Evolutionary conservation across 148 eudicot genomes (phyloP).

Genomic region (Dysphania ambrosioides): DNA sequence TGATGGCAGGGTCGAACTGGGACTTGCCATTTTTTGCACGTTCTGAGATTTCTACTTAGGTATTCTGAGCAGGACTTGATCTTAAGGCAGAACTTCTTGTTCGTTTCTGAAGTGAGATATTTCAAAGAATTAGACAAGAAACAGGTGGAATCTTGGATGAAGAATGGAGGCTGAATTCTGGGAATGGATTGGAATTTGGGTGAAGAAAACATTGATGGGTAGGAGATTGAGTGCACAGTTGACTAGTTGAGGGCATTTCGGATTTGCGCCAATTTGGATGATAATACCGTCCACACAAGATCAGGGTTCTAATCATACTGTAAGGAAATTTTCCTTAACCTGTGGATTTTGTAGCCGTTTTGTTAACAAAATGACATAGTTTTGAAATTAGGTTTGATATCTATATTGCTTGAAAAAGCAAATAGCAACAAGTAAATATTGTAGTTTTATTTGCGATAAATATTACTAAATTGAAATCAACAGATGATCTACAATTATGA

Average conservation of each 20-base stretch:
- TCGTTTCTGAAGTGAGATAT: neutral
- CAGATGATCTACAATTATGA: no score
- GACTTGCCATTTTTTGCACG: constrained; percentile 89
- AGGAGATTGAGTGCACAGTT: neutral
- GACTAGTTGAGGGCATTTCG: constrained; percentile 20
- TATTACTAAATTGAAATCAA: no score
- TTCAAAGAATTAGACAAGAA: constrained; percentile 9
- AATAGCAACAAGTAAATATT: no score
- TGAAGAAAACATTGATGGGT: neutral
- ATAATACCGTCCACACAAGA: no score
- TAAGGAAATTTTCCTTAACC: no score
- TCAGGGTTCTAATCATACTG: no score
- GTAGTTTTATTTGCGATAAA: no score
- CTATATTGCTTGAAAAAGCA: no score
- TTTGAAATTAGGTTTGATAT: no score
- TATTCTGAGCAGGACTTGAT: constrained; percentile 43
- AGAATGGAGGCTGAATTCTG: constrained; percentile 3
- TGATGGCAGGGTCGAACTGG: constrained; percentile 69
- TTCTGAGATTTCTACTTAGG: constrained; percentile 34
- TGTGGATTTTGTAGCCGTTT: no score
- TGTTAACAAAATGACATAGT: no score
- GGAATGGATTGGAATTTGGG: neutral
- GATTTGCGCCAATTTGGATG: constrained; percentile 23
- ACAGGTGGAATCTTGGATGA: neutral
- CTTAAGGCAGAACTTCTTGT: constrained; percentile 23